Conservation (phyloP, 352 stramenopile genomes). For the Saprolegnia parasitica region DNA sequence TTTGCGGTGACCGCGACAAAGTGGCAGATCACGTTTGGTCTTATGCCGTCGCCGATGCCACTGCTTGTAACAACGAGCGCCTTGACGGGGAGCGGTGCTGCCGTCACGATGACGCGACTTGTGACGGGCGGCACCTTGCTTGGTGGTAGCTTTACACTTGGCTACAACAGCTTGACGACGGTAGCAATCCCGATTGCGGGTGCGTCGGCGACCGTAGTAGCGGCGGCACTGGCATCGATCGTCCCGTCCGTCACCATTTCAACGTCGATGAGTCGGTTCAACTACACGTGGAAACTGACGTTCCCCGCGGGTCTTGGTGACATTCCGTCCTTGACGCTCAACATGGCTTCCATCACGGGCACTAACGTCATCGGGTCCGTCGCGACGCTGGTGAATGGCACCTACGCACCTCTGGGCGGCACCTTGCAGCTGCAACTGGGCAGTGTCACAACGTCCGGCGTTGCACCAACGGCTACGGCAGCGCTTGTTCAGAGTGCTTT, state of each 20-base stretch:
- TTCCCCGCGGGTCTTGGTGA: constrained; percentile 23
- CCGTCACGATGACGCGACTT: not conserved
- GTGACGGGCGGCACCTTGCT: not conserved
- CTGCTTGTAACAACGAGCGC: not conserved
- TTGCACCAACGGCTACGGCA: not conserved
- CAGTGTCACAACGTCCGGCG: not conserved
- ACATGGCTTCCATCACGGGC: not conserved
- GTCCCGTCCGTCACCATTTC: not conserved
- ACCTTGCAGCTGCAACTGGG: constrained; percentile 12
- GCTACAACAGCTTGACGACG: constrained; percentile 8
- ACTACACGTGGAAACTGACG: constrained; percentile 21
- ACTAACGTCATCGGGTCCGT: constrained; percentile 1
- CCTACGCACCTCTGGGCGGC: constrained; percentile 25
- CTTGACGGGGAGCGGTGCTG: constrained; percentile 1
- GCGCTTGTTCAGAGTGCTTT: not conserved
- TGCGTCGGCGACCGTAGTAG: constrained; percentile 3
- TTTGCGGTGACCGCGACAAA: not conserved
- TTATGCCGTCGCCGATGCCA: not conserved
- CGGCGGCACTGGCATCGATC: constrained; percentile 12
- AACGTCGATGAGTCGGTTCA: not conserved
- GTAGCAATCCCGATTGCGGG: constrained; percentile 4
- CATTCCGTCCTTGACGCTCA: constrained; percentile 1
- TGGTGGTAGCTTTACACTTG: constrained; percentile 16
- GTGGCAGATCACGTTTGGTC: constrained; percentile 22
- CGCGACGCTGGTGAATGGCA: constrained; percentile 22